phyloP scores from a whole-genome alignment of 108 stramenopile genomes.

The Heterococcus sp. region DNA sequence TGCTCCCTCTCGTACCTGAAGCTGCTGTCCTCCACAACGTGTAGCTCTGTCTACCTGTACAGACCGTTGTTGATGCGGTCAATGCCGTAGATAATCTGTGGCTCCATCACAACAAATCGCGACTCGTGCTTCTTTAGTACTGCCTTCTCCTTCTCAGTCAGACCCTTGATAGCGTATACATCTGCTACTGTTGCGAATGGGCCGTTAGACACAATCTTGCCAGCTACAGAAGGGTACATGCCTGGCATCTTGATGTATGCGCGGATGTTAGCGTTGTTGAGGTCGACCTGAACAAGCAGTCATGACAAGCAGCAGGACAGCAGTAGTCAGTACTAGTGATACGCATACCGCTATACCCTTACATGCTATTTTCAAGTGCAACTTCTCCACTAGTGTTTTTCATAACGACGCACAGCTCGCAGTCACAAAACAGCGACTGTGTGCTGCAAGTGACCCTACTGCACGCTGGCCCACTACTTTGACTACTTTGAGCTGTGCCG shows the following conservation, averaged over 20 bases:
- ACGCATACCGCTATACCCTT: too few species aligned
- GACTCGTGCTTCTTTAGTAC: slow-evolving; percentile 94
- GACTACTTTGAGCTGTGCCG: too few species aligned
- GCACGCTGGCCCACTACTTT: too few species aligned
- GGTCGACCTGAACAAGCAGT: slow-evolving; percentile 76
- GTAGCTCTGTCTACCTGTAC: slow-evolving; percentile 67
- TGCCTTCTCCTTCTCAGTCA: slow-evolving; percentile 80
- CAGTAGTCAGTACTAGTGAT: too few species aligned
- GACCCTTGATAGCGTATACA: slow-evolving; percentile 87
- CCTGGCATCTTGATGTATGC: slow-evolving; percentile 91
- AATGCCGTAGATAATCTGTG: slow-evolving; percentile 58
- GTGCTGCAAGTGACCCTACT: too few species aligned
- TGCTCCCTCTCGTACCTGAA: too few species aligned
- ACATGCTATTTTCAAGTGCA: too few species aligned
- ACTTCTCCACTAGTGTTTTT: too few species aligned
- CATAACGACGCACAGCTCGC: too few species aligned
- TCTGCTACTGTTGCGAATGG: slow-evolving; percentile 88
- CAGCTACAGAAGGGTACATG: slow-evolving; percentile 90
- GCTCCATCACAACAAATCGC: slow-evolving; percentile 74
- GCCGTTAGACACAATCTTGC: slow-evolving; percentile 91
- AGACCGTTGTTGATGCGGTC: slow-evolving; percentile 91
- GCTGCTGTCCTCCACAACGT: not conserved
- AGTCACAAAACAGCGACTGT: too few species aligned
- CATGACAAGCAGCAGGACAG: too few species aligned
- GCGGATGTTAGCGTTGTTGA: slow-evolving; percentile 97